Evolutionary conservation across 257 asterid species (phyloP).

Genomic region (Ehretia macrophylla): DNA sequence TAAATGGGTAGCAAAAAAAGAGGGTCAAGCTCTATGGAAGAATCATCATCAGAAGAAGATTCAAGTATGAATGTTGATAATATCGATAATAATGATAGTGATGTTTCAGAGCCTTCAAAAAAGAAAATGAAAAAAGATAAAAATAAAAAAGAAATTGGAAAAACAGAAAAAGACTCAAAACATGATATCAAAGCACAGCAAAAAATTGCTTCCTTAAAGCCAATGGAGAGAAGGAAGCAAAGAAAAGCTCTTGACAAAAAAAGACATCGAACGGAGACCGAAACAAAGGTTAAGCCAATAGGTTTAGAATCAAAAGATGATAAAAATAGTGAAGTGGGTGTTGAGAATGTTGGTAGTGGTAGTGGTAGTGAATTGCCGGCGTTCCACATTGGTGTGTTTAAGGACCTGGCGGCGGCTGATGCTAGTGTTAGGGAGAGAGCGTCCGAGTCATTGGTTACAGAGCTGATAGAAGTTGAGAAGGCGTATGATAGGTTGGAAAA

Average conservation of each 20-base stretch:
- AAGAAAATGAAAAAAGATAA: constrained; percentile 61
- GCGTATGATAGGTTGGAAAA: constrained; percentile 72
- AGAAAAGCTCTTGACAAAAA: constrained; percentile 57
- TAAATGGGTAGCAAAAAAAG: constrained; percentile 66
- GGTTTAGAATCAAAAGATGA: constrained; percentile 29
- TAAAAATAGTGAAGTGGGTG: constrained; percentile 9
- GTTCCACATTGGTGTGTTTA: constrained; percentile 88
- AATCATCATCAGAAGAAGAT: constrained; percentile 20
- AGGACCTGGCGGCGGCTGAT: constrained; percentile 63
- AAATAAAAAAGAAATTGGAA: constrained; percentile 34
- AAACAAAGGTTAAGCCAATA: constrained; percentile 10
- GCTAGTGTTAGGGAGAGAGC: constrained; percentile 62
- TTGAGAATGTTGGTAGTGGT: constrained; percentile 11
- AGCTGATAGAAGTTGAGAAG: constrained; percentile 70
- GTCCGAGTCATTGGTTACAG: constrained; percentile 54
- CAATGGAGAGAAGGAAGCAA: constrained; percentile 72
- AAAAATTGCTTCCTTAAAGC: constrained; percentile 26
- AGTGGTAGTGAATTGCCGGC: constrained; percentile 56
- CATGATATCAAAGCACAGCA: constrained; percentile 26
- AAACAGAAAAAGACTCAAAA: constrained; percentile 15
- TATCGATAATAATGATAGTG: constrained; percentile 29
- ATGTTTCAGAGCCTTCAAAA: constrained; percentile 32
- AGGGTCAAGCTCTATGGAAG: constrained; percentile 34
- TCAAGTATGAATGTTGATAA: constrained; percentile 15
- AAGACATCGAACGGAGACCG: constrained; percentile 33